Base-by-base conservation (phyloP, 2,329 filamentous ascomycete species). In the Colletotrichum magnum region DNA sequence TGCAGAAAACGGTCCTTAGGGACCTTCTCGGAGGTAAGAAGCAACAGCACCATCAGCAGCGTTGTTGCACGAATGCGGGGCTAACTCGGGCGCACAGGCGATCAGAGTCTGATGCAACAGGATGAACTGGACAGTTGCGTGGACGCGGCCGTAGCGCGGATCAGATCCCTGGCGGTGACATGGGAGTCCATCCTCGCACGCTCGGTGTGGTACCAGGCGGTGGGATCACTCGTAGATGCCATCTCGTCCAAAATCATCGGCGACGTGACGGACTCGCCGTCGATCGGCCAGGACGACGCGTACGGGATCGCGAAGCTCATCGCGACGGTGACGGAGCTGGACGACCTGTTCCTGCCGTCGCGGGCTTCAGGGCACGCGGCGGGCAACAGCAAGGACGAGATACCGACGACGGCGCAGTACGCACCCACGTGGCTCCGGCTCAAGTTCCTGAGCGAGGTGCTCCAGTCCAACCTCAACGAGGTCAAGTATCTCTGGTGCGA, bases 401-500 rank as follows among this genome's bases (percentile, higher is more conserved):
- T 88, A 1, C 87, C 89, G 4, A 78, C 83, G 4, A 91, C 89
- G 41, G 83, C 87, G 3, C 88, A 91, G 74, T 91, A 90, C 71
- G 88, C 88, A 4, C 82, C 84, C 3, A 85, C 84, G 57, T 92
- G 90, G 90, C 81, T 92, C 67, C 85, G 89, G 57, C 83, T 92
- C 68, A 89, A 91, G 78, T 92, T 88, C 73, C 81, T 92, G 18
- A 87, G 86, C 71, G 87, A 92, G 76, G 86, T 92, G 32, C 80
- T 92, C 72, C 89, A 92, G 80, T 90, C 89, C 73, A 91, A 92
- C 74, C 80, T 92, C 61, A 87, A 86, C 71, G 90, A 92, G 71
- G 87, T 92, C 64, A 84, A 83, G 66, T 91, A 83, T 71, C 77
- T 92, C 45, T 92, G 90, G 90, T 84, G 87, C 74, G 89, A 92